Conservation (phyloP, 176 grass and related monocot genomes). For the Dactylis glomerata region DNA sequence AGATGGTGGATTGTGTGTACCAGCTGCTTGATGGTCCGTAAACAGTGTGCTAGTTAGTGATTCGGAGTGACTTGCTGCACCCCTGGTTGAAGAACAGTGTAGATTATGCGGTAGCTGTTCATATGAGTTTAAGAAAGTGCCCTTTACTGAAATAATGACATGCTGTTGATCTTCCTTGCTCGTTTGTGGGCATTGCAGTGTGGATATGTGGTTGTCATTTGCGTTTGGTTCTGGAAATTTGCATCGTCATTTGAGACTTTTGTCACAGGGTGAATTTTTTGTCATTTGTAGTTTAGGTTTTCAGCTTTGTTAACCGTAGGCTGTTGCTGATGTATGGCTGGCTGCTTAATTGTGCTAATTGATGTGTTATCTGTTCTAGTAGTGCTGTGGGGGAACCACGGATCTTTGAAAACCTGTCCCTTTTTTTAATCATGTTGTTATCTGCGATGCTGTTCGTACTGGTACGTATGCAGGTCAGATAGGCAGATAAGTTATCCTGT, state of each 20-base stretch:
- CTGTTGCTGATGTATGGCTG: no score
- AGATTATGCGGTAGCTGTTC: neutral
- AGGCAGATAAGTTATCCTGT: no score
- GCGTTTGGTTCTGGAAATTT: neutral
- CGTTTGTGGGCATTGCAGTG: no score
- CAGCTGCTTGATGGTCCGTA: neutral
- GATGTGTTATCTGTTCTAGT: no score
- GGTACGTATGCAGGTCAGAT: no score
- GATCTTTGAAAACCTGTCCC: no score
- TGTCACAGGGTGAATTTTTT: neutral
- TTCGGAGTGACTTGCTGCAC: neutral
- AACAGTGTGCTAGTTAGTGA: neutral
- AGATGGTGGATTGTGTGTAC: neutral
- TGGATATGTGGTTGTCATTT: no score
- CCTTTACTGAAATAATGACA: no score
- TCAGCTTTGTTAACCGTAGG: no score
- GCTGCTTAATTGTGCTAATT: neutral
- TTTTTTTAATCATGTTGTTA: no score
- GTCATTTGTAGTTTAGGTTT: neutral
- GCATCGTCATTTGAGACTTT: neutral
- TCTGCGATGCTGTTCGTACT: no score
- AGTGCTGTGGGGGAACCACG: neutral
- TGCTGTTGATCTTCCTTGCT: neutral
- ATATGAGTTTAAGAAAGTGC: neutral
- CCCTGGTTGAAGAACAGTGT: neutral